Conservation (phyloP, 306 rosid genomes). For the Trifolium dubium region DNA sequence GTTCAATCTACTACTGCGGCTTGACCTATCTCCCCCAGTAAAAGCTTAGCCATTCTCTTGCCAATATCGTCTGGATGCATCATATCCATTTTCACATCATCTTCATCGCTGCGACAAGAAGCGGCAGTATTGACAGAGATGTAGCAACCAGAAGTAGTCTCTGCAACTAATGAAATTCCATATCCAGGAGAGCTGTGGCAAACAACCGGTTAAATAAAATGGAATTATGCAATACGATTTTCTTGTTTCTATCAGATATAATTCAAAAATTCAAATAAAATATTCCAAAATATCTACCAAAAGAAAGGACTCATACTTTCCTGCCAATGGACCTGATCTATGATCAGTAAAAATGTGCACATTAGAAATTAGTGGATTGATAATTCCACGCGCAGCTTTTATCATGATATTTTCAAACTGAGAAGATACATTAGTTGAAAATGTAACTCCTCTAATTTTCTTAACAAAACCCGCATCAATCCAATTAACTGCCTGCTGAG, state of each 20-base stretch:
- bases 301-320: conserved; percentile 67
- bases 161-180: conserved; percentile 91
- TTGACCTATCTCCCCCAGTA: conserved; percentile 80
- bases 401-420: conserved; percentile 88
- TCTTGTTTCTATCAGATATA: conserved; percentile 12
- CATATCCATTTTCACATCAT: conserved; percentile 59
- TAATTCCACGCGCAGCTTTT: conserved; percentile 79
- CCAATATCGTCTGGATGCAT: conserved; percentile 73
- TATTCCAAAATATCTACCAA: conserved; percentile 25
- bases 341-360: conserved; percentile 88
- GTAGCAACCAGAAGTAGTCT: conserved; percentile 77
- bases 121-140: conserved; percentile 78
- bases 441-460: conserved; percentile 79
- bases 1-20: conserved; percentile 92
- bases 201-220: conserved; percentile 19
- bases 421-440: conserved; percentile 75
- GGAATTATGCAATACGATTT: conserved; percentile 14
- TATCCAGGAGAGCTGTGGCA: conserved; percentile 81
- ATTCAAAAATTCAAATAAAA: conserved; percentile 11
- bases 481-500: conserved; percentile 76
- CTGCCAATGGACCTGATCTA: conserved; percentile 75
- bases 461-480: conserved; percentile 88
- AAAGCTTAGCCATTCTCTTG: conserved; percentile 57
- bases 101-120: conserved; percentile 59
- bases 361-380: conserved; percentile 81